Percentiles rank a stretch among this genome's conserved stretches.
Evolutionary conservation across 2,329 filamentous ascomycete species (phyloP).

Genomic region (Microascus cirrosus): DNA sequence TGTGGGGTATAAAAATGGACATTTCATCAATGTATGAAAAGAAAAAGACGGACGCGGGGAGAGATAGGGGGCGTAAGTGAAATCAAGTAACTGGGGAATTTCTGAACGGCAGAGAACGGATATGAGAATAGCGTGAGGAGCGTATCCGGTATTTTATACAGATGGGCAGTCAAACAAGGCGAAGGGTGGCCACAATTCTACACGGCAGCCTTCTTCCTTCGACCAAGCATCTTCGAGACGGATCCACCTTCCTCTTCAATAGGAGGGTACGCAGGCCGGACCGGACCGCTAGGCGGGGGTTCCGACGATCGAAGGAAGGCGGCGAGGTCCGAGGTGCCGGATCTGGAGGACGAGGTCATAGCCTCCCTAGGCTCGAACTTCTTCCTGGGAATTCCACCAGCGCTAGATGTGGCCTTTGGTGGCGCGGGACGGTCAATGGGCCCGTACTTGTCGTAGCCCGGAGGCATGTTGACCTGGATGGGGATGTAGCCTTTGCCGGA

Average conservation of each 20-base stretch:
- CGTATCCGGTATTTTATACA: too few species aligned
- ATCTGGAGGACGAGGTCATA: conserved; percentile 28
- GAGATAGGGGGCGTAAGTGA: neutral
- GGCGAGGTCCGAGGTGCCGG: conserved; percentile 57
- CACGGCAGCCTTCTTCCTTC: neutral
- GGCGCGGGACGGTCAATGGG: conserved; percentile 13
- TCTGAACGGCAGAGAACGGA: too few species aligned
- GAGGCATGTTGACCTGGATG: conserved; percentile 38
- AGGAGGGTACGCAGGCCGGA: neutral
- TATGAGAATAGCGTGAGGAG: too few species aligned
- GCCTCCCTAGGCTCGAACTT: conserved; percentile 47
- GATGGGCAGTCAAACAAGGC: neutral
- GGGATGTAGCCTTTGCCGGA: conserved; percentile 34
- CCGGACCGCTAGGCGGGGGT: conserved; percentile 31
- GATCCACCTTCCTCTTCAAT: neutral
- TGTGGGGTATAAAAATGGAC: neutral
- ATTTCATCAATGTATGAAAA: neutral
- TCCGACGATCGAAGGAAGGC: conserved; percentile 61
- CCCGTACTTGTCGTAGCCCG: conserved; percentile 30
- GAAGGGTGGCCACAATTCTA: neutral
- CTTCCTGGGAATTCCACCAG: conserved; percentile 40
- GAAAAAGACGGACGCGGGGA: neutral
- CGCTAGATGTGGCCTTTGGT: conserved; percentile 9
- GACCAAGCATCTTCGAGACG: neutral
- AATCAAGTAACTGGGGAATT: neutral